phyloP scores from a whole-genome alignment of 2,329 filamentous ascomycete genomes.

The Zymoseptoria pseudotritici region DNA sequence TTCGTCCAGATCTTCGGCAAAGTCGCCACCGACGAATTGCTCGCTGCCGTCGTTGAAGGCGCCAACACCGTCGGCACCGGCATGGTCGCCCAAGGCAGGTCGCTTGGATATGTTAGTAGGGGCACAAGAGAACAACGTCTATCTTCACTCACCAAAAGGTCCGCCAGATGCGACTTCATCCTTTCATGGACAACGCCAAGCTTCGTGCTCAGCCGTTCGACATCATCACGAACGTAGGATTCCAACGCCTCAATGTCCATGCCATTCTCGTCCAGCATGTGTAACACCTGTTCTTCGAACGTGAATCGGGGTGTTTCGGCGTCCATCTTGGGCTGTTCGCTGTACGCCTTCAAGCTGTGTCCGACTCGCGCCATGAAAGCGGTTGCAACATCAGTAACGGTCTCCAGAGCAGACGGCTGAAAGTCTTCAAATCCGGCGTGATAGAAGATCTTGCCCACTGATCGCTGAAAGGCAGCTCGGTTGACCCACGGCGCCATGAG shows the following conservation, averaged over 20 bases:
- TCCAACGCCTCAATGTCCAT: conserved; percentile 76
- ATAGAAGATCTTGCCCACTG: conserved; percentile 90
- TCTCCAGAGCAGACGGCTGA: conserved; percentile 86
- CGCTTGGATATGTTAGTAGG: conserved; percentile 41
- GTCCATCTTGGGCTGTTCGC: conserved; percentile 64
- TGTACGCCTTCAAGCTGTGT: conserved; percentile 71
- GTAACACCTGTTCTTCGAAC: conserved; percentile 77
- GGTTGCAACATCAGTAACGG: conserved; percentile 78
- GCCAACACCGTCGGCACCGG: conserved; percentile 72
- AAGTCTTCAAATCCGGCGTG: conserved; percentile 95
- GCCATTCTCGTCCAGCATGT: conserved; percentile 77
- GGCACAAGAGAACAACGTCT: neutral
- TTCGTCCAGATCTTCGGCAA: conserved; percentile 94
- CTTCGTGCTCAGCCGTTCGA: conserved; percentile 76
- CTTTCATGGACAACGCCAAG: conserved; percentile 82
- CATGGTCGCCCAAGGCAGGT: conserved; percentile 70
- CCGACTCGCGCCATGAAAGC: conserved; percentile 85
- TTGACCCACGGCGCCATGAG: conserved; percentile 79
- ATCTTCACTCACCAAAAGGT: conserved; percentile 56
- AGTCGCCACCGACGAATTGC: conserved; percentile 93
- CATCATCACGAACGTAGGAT: conserved; percentile 81
- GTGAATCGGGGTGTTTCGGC: conserved; percentile 55
- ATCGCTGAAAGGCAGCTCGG: conserved; percentile 76
- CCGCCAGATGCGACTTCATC: conserved; percentile 88
- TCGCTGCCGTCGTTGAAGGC: conserved; percentile 96